phyloP scores from a whole-genome alignment of 2,329 filamentous ascomycete genomes.

The Paecilomyces variotii region DNA sequence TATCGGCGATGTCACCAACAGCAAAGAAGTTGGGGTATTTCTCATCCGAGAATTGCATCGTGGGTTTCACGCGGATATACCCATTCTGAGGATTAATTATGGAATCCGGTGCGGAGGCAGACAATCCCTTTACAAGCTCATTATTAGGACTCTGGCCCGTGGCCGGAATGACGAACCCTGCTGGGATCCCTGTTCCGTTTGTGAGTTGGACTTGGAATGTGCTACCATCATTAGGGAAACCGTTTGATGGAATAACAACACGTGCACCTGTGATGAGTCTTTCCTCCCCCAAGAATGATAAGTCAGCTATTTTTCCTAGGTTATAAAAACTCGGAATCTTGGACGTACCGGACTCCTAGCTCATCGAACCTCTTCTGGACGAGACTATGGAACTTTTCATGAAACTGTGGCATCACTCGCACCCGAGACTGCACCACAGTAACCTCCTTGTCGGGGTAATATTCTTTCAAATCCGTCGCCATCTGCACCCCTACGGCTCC shows the following conservation, averaged over 20 bases:
- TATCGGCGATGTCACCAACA: constrained; percentile 30
- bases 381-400: constrained; percentile 20
- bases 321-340: neutral
- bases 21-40: constrained; percentile 25
- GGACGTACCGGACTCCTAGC: constrained; percentile 18
- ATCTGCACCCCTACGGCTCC: constrained; percentile 46
- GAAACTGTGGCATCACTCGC: constrained; percentile 28
- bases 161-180: constrained; percentile 36
- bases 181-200: constrained; percentile 24
- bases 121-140: constrained; percentile 25
- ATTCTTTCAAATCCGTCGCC: constrained; percentile 42
- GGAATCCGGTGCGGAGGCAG: constrained; percentile 13
- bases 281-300: neutral
- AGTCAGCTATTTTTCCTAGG: neutral
- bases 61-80: constrained; percentile 24
- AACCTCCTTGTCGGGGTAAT: constrained; percentile 41
- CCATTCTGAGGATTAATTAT: constrained; percentile 27
- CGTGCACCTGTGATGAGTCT: constrained; percentile 23
- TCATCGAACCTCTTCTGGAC: constrained; percentile 26
- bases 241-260: constrained; percentile 16
- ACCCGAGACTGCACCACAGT: constrained; percentile 41
- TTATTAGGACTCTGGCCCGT: constrained; percentile 44
- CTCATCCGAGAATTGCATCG: constrained; percentile 25
- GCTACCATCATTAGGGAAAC: constrained; percentile 18
- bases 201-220: constrained; percentile 21